Evolutionary conservation across 169 alveolate species (phyloP).

Genomic region (Eimeria mitis): DNA sequence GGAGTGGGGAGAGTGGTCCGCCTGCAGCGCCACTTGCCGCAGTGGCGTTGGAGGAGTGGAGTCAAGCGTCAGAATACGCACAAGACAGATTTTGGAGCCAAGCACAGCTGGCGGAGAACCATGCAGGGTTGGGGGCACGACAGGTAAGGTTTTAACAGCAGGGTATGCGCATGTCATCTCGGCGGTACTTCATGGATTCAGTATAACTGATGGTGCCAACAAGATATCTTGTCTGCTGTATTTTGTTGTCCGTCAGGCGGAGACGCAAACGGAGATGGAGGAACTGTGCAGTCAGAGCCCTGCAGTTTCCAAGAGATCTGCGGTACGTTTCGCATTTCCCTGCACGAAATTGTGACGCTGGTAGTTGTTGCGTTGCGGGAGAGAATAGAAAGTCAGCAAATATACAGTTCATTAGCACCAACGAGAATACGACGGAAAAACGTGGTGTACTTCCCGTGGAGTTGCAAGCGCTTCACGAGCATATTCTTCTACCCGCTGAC

Average conservation of each 20-base stretch:
- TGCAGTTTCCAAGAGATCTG: slow-evolving; percentile 52
- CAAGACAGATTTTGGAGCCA: slow-evolving; percentile 59
- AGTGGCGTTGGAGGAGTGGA: slow-evolving; percentile 57
- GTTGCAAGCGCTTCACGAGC: background rate
- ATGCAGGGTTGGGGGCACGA: slow-evolving; percentile 22
- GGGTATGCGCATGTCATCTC: background rate
- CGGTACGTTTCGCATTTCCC: slow-evolving; percentile 24
- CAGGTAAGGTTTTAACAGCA: slow-evolving; percentile 4
- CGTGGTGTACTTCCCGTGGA: background rate
- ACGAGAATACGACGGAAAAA: background rate
- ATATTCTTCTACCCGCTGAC: background rate
- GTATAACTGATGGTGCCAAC: background rate
- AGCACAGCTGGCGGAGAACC: slow-evolving; percentile 56
- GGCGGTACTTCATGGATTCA: background rate
- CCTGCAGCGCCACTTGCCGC: slow-evolving; percentile 73
- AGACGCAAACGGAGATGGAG: slow-evolving; percentile 15
- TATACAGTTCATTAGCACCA: background rate
- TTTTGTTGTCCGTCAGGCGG: background rate
- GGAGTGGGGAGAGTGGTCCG: slow-evolving; percentile 72
- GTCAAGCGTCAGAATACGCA: slow-evolving; percentile 60
- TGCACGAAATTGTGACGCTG: background rate
- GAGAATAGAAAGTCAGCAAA: background rate
- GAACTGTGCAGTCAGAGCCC: slow-evolving; percentile 45
- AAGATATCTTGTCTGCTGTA: background rate
- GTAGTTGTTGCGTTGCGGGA: background rate